Evolutionary conservation across 176 grass and related monocot species (phyloP), one percentile per base, ranked within the genome.

Genomic region (Oryza officinalis): DNA sequence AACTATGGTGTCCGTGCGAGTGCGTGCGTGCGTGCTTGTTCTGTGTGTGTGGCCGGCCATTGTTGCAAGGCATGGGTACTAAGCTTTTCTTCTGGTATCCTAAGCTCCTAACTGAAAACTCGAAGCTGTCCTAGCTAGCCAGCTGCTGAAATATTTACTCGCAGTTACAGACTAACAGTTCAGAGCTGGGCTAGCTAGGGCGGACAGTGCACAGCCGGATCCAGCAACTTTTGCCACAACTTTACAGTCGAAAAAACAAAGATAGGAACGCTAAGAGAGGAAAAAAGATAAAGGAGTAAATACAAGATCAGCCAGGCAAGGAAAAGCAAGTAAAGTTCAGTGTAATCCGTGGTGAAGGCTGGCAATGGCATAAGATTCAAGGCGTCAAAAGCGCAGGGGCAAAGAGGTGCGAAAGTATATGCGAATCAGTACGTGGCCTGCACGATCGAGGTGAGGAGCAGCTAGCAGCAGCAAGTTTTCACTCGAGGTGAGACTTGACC

Each of bases 401-500:
- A 82, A 82, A 77, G 79, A 68, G 83, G 28, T 41, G 73, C 27
- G 43, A 90, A 86, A 86, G 79, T 81, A 90, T 86, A 86, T 83
- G 74, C 79, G 74, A 38, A 67, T 73, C 45, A 73, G 77, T 60
- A 69, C 28, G 76, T 85, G 79, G 47, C 61, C 88, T 83, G 80
- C 84, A 90, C 74, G 18, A 57, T 57, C 52, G 79, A 90, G 79
- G 73, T 8, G 66, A 61, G 5, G 0, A 6, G 28, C 17, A 22
- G 40, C 40, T 7, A 38, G 50, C 12, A 38, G 50, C 12, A 61
- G 65, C 30, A 18, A 31, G 63, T 71, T 86, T 89, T 69, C 46
- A 43, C 79, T 67, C 45, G 78, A 82, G 83, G 78, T 27, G 25
- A 4, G 46, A 31, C 25, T 60, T 50, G 23, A 61, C 57, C 57